These are phyloP conservation scores for Nitzschia sp. DNA, from an alignment of 108 stramenopile species.

Conservation along the genomic window DNA sequence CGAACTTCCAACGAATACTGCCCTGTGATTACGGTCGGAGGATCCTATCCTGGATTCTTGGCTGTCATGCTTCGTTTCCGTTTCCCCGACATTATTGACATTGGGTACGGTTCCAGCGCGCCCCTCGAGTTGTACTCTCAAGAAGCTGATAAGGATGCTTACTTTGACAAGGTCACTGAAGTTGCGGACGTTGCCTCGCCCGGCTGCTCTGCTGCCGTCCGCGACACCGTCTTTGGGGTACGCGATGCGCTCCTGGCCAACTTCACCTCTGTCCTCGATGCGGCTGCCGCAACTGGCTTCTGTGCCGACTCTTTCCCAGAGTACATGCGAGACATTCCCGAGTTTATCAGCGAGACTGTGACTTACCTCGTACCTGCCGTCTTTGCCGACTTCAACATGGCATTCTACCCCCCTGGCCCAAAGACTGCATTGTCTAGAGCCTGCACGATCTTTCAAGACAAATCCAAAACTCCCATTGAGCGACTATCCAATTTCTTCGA, in stretches of 20 bases:
- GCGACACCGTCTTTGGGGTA: conserved; percentile 36
- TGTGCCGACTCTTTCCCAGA: conserved; percentile 50
- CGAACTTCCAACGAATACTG: conserved; percentile 57
- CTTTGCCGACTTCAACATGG: conserved; percentile 81
- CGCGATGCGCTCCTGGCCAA: conserved; percentile 18
- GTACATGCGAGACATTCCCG: conserved; percentile 41
- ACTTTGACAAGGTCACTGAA: conserved; percentile 67
- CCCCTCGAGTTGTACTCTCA: conserved; percentile 74
- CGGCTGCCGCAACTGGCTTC: conserved; percentile 40
- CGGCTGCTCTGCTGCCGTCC: conserved; percentile 60
- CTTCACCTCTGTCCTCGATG: conserved; percentile 3
- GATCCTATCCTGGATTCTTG: conserved; percentile 78
- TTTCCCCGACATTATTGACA: conserved; percentile 68
- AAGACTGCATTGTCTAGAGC: conserved; percentile 46
- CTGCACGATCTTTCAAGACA: conserved; percentile 59
- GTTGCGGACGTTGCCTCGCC: conserved; percentile 56
- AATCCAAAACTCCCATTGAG: conserved; percentile 21
- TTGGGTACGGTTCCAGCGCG: conserved; percentile 66
- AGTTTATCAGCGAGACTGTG: conserved; percentile 46
- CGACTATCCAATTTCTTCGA: conserved; percentile 24
- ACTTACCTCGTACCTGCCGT: conserved; percentile 54
- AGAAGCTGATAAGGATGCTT: conserved; percentile 44
- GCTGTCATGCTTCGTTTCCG: conserved; percentile 67
- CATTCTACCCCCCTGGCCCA: conserved; percentile 67
- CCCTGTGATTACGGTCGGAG: conserved; percentile 79